phyloP scores from a whole-genome alignment of 78 protist genomes.

The Protostelium mycophagum region DNA sequence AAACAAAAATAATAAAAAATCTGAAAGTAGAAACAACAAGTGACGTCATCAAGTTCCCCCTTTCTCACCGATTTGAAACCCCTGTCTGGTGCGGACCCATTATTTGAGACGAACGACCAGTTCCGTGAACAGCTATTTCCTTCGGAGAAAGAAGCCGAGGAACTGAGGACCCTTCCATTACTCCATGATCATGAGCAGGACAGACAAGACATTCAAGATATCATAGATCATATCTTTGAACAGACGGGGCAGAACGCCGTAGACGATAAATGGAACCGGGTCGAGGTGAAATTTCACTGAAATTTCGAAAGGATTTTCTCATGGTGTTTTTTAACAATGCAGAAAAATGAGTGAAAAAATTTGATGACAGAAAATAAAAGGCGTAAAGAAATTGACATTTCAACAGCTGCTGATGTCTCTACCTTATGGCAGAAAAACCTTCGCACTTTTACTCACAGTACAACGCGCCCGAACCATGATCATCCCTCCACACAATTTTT shows the following conservation, averaged over 20 bases:
- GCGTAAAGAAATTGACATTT: neutral
- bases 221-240: neutral
- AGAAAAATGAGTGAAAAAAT: too few species aligned
- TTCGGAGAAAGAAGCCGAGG: neutral
- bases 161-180: neutral
- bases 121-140: neutral
- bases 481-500: neutral
- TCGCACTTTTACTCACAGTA: neutral
- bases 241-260: neutral
- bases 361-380: neutral
- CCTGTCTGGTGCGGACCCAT: neutral
- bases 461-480: neutral
- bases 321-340: too few species aligned
- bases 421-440: neutral
- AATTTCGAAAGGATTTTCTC: too few species aligned
- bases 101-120: neutral
- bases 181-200: neutral
- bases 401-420: neutral
- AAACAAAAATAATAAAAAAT: neutral
- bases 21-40: neutral
- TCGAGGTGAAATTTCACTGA: neutral
- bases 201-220: neutral
- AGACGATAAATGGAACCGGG: neutral
- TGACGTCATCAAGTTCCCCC: neutral
- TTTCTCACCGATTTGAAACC: neutral